These are phyloP conservation scores for Debaryomyces psychrophilus DNA, from an alignment of 1,139 yeast genomes.

Conservation along the genomic window DNA sequence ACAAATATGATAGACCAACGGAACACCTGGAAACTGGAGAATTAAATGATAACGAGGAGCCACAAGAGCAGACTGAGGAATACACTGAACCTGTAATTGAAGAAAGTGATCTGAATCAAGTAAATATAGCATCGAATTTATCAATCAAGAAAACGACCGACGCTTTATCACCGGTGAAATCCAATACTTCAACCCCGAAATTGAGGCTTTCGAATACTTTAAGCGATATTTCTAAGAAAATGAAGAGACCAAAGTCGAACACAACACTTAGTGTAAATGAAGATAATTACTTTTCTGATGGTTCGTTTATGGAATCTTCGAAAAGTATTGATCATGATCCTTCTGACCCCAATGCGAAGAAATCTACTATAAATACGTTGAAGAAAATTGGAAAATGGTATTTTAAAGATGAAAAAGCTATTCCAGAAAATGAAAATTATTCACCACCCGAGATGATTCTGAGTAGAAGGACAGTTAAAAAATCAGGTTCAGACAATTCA, in stretches of 20 bases:
- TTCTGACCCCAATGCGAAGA: slow-evolving; percentile 6
- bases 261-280: slow-evolving; percentile 32
- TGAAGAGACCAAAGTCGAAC: slow-evolving; percentile 34
- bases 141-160: background rate
- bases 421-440: slow-evolving; percentile 29
- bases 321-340: slow-evolving; percentile 10
- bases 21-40: slow-evolving; percentile 4
- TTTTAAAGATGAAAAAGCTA: slow-evolving; percentile 47
- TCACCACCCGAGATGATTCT: slow-evolving; percentile 69
- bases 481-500: slow-evolving; percentile 20
- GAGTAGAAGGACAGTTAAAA: slow-evolving; percentile 49
- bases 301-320: slow-evolving; percentile 23
- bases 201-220: slow-evolving; percentile 30
- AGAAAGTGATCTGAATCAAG: slow-evolving; percentile 1
- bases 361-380: slow-evolving; percentile 38
- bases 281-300: slow-evolving; percentile 34
- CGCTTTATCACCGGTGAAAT: background rate
- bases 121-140: background rate
- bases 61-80: background rate
- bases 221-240: slow-evolving; percentile 38
- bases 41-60: background rate
- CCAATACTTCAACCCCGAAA: slow-evolving; percentile 12
- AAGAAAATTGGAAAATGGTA: slow-evolving; percentile 75
- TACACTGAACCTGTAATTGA: slow-evolving; percentile 8
- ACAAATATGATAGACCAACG: slow-evolving; percentile 34